A percentile compares a stretch with the other conserved stretches of the same genome.
These are phyloP conservation scores for Zygosaccharomyces sapae DNA, from an alignment of 1,139 yeast species.

Conservation along the genomic window DNA sequence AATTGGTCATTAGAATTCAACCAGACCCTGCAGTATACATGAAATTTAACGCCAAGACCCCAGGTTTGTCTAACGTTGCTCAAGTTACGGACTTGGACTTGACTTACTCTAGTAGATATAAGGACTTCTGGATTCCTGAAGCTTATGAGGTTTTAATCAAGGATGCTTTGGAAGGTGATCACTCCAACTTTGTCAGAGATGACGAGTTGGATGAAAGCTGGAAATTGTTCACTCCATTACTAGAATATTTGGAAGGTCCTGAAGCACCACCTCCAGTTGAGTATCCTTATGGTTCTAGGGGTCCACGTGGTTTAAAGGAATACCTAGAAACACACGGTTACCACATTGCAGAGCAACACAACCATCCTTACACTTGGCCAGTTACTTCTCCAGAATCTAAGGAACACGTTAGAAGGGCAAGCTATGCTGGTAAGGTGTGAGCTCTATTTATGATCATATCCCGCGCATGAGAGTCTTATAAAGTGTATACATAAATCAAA, in stretches of 20 bases:
- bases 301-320: slow-evolving; percentile 63
- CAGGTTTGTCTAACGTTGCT: slow-evolving; percentile 81
- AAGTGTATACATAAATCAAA: background rate
- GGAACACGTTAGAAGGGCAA: slow-evolving; percentile 1
- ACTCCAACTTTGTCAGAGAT: slow-evolving; percentile 95
- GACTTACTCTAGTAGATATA: slow-evolving; percentile 76
- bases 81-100: slow-evolving; percentile 86
- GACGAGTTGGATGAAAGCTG: slow-evolving; percentile 94
- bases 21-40: slow-evolving; percentile 92
- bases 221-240: slow-evolving; percentile 87
- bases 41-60: slow-evolving; percentile 88
- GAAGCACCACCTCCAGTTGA: slow-evolving; percentile 58
- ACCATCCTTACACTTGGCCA: slow-evolving; percentile 77
- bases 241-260: slow-evolving; percentile 69
- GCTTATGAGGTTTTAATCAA: slow-evolving; percentile 94
- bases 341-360: slow-evolving; percentile 52
- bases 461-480: background rate
- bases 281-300: slow-evolving; percentile 89
- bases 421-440: background rate
- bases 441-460: background rate
- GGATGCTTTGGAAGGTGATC: slow-evolving; percentile 88
- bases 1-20: slow-evolving; percentile 87
- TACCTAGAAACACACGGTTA: slow-evolving; percentile 71
- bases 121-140: slow-evolving; percentile 92
- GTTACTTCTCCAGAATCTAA: slow-evolving; percentile 51